Conservation (phyloP, 75 land plant species). For the Picea glauca region DNA sequence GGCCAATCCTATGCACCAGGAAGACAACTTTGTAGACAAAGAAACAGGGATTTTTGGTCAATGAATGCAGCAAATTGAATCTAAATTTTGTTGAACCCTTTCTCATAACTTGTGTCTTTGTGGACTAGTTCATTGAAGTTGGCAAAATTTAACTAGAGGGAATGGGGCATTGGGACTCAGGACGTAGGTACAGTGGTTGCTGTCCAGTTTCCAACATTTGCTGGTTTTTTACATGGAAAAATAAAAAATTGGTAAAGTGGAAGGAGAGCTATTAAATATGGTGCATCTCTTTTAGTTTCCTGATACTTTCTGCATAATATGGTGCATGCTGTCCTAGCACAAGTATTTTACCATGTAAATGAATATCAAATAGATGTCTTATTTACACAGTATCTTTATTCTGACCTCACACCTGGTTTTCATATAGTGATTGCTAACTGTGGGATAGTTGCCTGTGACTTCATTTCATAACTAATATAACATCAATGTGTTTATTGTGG, state of each 20-base stretch:
- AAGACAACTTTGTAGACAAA: not conserved
- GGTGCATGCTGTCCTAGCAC: not conserved
- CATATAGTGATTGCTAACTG: not conserved
- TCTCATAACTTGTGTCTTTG: too few species aligned
- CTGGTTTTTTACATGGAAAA: not conserved
- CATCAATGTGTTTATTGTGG: not conserved
- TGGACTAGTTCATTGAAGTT: not conserved
- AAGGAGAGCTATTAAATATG: not conserved
- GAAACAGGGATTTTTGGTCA: not conserved
- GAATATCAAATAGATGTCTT: not conserved
- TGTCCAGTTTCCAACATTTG: not conserved
- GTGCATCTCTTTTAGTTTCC: not conserved
- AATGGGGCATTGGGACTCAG: not conserved
- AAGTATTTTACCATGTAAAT: not conserved
- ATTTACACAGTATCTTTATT: not conserved
- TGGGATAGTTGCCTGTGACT: not conserved
- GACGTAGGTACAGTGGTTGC: not conserved
- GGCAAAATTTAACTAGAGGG: not conserved
- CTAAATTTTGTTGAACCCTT: too few species aligned
- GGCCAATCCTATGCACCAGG: not conserved
- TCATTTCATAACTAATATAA: not conserved
- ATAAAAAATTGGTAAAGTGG: not conserved
- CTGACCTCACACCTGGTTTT: not conserved
- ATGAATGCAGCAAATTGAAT: too few species aligned
- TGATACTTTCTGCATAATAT: not conserved